Base-by-base conservation (phyloP, 768 basidiomycete species). In the Phylloporus sp. region DNA sequence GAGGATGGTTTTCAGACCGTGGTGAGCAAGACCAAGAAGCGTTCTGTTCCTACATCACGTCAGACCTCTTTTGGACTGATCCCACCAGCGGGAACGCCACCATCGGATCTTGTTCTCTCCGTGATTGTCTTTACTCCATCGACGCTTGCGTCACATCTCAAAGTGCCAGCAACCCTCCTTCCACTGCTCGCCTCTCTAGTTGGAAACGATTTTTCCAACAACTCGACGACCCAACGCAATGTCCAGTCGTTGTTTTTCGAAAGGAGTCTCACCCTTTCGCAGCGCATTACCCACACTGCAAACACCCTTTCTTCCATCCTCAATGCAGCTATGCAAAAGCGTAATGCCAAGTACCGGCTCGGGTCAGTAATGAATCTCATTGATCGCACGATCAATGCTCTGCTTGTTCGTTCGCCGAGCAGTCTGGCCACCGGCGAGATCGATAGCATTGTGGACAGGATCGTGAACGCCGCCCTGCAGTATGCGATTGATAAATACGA, bases 351-450 rank as follows among this genome's bases (percentile, higher is more conserved):
- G 57, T 72, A 81, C 48, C 76, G 71, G 59, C 71, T 86, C 13
- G 78, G 73, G 23, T 80, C 80, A 52, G 86, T 86, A 38, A 83
- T 88, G 77, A 83, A 88, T 60, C 78, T 89, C 50, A 87, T 90
- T 46, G 81, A 82, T 49, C 72, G 76, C 39, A 78, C 84, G 1
- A 81, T 87, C 17, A 76, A 77, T 41, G 66, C 76, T 1, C 71
- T 90, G 6, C 66, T 86, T 20, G 69, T 82, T 48, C 72, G 77
- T 4, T 60, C 68, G 9, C 63, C 74, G 14, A 71, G 71, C 3
- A 60, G 48, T 45, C 65, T 84, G 59, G 72, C 76, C 9, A 66
- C 79, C 0, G 80, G 79, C n/a, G 86, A 90, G 64, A 67, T 81
- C 22, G 82, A 83, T 38, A 63, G 57, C 11, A 76, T 87, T 34